A percentile compares a stretch with the other conserved stretches of the same genome.
Conservation (phyloP, 768 basidiomycete species). For the Trametes punicea region DNA sequence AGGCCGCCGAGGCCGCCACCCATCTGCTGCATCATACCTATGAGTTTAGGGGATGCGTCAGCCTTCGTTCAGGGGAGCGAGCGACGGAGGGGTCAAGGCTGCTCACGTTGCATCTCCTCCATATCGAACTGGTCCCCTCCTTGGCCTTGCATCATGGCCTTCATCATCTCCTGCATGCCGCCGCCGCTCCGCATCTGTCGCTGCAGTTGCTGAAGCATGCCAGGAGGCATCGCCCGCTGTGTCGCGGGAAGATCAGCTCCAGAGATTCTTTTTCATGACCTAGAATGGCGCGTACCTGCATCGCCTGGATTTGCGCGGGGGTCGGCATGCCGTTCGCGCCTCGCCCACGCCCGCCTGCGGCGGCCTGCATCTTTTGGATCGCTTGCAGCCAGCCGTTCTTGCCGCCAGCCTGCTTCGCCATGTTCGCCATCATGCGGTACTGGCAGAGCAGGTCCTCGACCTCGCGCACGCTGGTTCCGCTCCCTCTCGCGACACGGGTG, state of each 20-base stretch:
- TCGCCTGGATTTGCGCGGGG: slow-evolving; percentile 89
- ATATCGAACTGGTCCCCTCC: slow-evolving; percentile 88
- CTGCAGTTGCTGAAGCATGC: slow-evolving; percentile 93
- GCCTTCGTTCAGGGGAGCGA: neutral
- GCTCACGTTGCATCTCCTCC: slow-evolving; percentile 91
- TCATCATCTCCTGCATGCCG: slow-evolving; percentile 98
- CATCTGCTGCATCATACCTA: slow-evolving; percentile 90
- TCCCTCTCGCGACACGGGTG: slow-evolving; percentile 85
- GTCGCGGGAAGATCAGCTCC: neutral
- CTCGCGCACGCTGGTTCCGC: slow-evolving; percentile 92
- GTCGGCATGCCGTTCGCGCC: slow-evolving; percentile 88
- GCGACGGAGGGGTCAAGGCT: slow-evolving; percentile 11
- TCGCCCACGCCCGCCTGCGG: slow-evolving; percentile 80
- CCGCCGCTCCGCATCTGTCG: slow-evolving; percentile 75
- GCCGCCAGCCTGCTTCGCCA: slow-evolving; percentile 97
- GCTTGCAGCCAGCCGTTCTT: slow-evolving; percentile 93
- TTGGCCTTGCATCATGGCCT: slow-evolving; percentile 94
- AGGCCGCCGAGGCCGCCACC: slow-evolving; percentile 51
- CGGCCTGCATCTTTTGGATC: slow-evolving; percentile 91
- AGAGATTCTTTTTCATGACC: neutral
- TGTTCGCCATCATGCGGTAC: slow-evolving; percentile 97
- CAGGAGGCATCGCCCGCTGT: slow-evolving; percentile 90
- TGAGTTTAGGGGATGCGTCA: slow-evolving; percentile 5
- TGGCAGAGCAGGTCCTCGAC: slow-evolving; percentile 98
- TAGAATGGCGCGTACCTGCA: slow-evolving; percentile 62